Conservation (phyloP, 495 filamentous ascomycete species). For the Talaromyces thailandensis region DNA sequence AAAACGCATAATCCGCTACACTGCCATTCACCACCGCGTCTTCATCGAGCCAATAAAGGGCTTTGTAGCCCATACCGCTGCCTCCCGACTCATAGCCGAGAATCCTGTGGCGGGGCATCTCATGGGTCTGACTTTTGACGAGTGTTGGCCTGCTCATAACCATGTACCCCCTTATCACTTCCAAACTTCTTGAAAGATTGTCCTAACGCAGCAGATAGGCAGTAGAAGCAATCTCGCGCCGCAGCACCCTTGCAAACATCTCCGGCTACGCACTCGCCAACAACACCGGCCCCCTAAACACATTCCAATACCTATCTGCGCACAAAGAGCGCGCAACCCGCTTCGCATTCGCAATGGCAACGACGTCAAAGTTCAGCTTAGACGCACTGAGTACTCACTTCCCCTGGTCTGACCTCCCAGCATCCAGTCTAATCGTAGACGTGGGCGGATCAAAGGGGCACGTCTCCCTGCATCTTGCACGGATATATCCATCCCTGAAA, state of each 20-base stretch:
- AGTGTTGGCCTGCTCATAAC: conserved; percentile 8
- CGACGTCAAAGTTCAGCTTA: conserved; percentile 32
- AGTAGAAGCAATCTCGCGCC: conserved; percentile 1
- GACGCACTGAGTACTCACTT: conserved; percentile 29
- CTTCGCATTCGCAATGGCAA: conserved; percentile 44
- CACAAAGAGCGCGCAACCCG: conserved; percentile 25
- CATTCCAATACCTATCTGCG: not conserved
- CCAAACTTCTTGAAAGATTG: not conserved
- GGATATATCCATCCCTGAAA: conserved; percentile 12
- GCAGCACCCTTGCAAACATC: not conserved
- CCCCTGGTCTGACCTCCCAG: not conserved
- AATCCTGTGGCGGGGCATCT: conserved; percentile 13
- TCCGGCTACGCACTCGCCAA: conserved; percentile 6
- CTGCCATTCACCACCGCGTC: conserved; percentile 43
- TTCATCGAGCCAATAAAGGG: conserved; percentile 43
- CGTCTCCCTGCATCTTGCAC: conserved; percentile 18
- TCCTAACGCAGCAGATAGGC: not conserved
- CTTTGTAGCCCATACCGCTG: conserved; percentile 45
- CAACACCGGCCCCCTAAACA: conserved; percentile 1
- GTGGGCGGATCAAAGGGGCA: conserved; percentile 24
- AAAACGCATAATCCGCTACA: conserved; percentile 41
- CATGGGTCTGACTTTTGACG: conserved; percentile 6
- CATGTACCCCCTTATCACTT: not conserved
- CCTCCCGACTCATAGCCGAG: conserved; percentile 33
- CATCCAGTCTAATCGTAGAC: conserved; percentile 11